Base-by-base conservation (phyloP, 805 yeast genomes). In the Kodamaea lidongshanica region DNA sequence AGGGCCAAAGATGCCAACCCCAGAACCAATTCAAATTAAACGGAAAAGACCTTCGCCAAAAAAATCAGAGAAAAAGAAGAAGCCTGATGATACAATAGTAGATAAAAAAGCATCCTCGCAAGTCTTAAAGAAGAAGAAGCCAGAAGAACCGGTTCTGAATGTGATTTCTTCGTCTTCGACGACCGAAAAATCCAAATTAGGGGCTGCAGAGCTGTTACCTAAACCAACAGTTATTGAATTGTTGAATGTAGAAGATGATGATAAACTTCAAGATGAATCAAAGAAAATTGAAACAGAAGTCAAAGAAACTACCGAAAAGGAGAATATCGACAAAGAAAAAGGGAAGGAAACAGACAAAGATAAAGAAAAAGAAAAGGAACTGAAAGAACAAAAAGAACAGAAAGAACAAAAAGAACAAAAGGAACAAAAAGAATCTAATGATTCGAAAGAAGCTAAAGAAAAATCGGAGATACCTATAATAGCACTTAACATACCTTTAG, bases 401-500 rank as follows among this genome's bases (percentile, higher is more conserved):
- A 16, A 20, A 12, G 21, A 19, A 19, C 25, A 12, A 8, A 16
- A 20, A 12, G 34, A 31, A 18, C 19, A 16, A 4, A 14, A 17
- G 9, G 30, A 21, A 22, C 27, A 31, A 22, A 26, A 31, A 18
- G 23, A 20, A 5, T n/a, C 21, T n/a, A 19, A 19, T 8, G n/a
- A 8, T n/a, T n/a, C 21, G 10, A 17, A 21, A 10, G 35, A 32
- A 16, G 12, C 16, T 2, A 19, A 19, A 19, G 21, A 19, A 19
- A 8, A 19, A 19, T 19, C 28, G 3, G 53, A 46, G 16, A 41
- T 47, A 8, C 79, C 79, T 2, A 70, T 75, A 15, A 66, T 76
- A 9, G 74, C 78, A 3, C 48, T 76, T 7, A 67, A 73, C 34
- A 63, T 76, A 6, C 81, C 81, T 0, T 49, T 76, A 20, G 44